Evolutionary conservation across 768 basidiomycete genomes (phyloP).

Genomic region (Rhodotorula taiwanensis): DNA sequence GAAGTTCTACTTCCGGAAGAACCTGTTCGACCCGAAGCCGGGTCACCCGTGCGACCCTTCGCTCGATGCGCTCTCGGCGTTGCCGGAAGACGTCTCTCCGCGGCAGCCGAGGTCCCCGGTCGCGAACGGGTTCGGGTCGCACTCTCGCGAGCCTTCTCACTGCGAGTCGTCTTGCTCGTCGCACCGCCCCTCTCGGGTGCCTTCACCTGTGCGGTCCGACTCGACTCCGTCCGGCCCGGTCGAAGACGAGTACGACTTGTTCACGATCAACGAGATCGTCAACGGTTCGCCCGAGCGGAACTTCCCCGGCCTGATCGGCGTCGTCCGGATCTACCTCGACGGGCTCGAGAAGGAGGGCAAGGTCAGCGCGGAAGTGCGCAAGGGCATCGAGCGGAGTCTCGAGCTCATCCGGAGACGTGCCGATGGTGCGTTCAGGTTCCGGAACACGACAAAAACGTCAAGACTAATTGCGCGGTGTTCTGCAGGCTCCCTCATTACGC

Average conservation of each 20-base stretch:
- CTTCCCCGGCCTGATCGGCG: slow-evolving; percentile 26
- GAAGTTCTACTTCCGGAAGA: slow-evolving; percentile 84
- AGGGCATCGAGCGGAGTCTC: slow-evolving; percentile 64
- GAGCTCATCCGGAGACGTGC: slow-evolving; percentile 68
- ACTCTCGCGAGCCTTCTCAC: slow-evolving; percentile 1
- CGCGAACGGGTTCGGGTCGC: background rate
- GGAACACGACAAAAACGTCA: too few relatives aligned
- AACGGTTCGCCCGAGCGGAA: slow-evolving; percentile 66
- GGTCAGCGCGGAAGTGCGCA: slow-evolving; percentile 48
- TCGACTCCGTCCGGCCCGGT: slow-evolving; percentile 48
- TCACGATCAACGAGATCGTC: slow-evolving; percentile 86
- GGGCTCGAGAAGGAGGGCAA: slow-evolving; percentile 60
- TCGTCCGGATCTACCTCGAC: slow-evolving; percentile 57
- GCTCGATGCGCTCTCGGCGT: background rate
- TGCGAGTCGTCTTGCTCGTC: slow-evolving; percentile 18
- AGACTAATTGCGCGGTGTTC: too few relatives aligned
- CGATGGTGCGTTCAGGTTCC: slow-evolving; percentile 54
- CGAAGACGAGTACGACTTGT: slow-evolving; percentile 82
- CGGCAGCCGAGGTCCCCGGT: background rate
- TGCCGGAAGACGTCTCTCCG: background rate
- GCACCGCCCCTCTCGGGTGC: slow-evolving; percentile 29
- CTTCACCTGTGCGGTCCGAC: slow-evolving; percentile 14
- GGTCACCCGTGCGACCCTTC: slow-evolving; percentile 23
- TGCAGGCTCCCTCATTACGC: slow-evolving; percentile 70
- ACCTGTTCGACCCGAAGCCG: slow-evolving; percentile 54